Evolutionary conservation across 2,329 filamentous ascomycete genomes (phyloP).

Genomic region (Paracoccidioides brasiliensis): DNA sequence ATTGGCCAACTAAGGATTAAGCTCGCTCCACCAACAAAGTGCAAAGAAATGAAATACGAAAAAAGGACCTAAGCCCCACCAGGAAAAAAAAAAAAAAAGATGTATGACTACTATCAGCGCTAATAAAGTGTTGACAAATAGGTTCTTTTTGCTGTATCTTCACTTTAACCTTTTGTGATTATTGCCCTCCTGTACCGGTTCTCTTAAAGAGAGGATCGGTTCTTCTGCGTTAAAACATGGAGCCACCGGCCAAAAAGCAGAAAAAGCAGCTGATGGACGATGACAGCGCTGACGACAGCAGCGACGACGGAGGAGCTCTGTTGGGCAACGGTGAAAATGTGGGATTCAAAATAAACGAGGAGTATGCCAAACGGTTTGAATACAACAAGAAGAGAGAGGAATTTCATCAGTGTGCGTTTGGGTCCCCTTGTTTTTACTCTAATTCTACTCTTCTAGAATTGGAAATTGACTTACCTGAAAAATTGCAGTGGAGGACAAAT

Average conservation of each 20-base stretch:
- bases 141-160: not conserved
- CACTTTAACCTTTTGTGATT: not conserved
- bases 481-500: conserved; percentile 72
- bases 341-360: conserved; percentile 71
- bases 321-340: conserved; percentile 21
- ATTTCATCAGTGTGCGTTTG: conserved; percentile 39
- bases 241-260: conserved; percentile 30
- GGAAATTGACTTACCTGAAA: not conserved
- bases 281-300: conserved; percentile 26
- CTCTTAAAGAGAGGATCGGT: not conserved
- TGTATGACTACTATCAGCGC: not conserved
- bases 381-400: conserved; percentile 97
- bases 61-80: not conserved
- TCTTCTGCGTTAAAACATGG: conserved; percentile 18
- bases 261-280: conserved; percentile 30
- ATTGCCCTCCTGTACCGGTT: not conserved
- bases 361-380: conserved; percentile 81
- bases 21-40: not conserved
- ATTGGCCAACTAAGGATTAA: conserved; percentile 2
- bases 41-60: not conserved
- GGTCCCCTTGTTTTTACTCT: not conserved
- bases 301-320: conserved; percentile 28
- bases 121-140: not conserved
- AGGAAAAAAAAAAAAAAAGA: not conserved
- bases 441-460: not conserved